Percentiles rank a stretch among this genome's conserved stretches.
Conservation (phyloP, 169 alveolate genomes). For the Eimeria praecox region DNA sequence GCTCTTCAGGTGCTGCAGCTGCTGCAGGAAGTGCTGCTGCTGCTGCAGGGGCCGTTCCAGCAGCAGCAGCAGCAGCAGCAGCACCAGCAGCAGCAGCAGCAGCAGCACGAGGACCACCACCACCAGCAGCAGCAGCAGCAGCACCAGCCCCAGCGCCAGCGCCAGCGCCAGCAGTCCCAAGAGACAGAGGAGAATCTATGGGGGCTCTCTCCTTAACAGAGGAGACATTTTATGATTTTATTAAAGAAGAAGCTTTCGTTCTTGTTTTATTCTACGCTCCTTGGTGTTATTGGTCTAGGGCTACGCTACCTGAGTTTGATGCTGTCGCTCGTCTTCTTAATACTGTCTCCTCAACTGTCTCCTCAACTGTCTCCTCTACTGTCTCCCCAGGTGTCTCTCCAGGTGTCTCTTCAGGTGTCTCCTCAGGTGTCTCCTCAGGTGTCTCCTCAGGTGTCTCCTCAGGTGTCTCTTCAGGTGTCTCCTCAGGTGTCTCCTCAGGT, state of each 20-base stretch:
- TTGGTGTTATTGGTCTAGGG: conserved; percentile 79
- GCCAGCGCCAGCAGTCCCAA: background rate
- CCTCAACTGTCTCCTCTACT: background rate
- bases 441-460: background rate
- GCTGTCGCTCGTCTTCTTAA: conserved; percentile 83
- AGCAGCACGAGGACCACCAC: background rate
- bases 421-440: background rate
- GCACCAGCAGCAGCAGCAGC: background rate
- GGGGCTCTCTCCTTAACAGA: conserved; percentile 15
- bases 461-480: background rate
- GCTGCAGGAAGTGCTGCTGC: too few species aligned
- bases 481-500: background rate
- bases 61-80: conserved; percentile 17
- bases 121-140: background rate
- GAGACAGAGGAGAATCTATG: too few species aligned
- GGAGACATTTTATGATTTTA: background rate
- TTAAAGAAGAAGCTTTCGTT: background rate
- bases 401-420: background rate
- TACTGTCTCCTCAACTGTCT: background rate
- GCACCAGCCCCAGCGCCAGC: background rate
- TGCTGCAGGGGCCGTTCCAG: background rate
- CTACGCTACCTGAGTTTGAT: conserved; percentile 74
- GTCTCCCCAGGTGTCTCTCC: conserved; percentile 24
- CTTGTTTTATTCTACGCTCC: conserved; percentile 75
- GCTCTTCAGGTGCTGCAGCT: too few species aligned